These are phyloP conservation scores for Daldinia loculata DNA, from an alignment of 495 filamentous ascomycete genomes.

Conservation along the genomic window DNA sequence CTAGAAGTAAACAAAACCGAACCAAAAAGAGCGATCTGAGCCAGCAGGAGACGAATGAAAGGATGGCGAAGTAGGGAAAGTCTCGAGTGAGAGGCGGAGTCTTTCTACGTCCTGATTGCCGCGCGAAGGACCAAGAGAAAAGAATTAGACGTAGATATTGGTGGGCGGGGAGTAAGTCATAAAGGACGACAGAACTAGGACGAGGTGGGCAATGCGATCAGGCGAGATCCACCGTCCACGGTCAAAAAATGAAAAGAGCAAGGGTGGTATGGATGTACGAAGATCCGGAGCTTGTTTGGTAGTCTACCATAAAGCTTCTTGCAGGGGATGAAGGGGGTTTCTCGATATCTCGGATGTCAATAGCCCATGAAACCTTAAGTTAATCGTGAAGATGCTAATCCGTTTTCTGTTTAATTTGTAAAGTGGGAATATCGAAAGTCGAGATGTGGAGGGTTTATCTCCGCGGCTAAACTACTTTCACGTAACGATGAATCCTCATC, in stretches of 20 bases:
- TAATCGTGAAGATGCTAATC: slow-evolving; percentile 43
- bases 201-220: slow-evolving; percentile 37
- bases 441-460: slow-evolving; percentile 18
- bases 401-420: slow-evolving; percentile 23
- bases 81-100: slow-evolving; percentile 44
- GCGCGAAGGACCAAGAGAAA: slow-evolving; percentile 45
- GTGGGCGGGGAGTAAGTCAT: slow-evolving; percentile 56
- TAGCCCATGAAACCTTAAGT: slow-evolving; percentile 50
- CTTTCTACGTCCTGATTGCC: slow-evolving; percentile 48
- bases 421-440: slow-evolving; percentile 24
- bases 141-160: slow-evolving; percentile 37
- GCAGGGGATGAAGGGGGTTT: slow-evolving; percentile 32
- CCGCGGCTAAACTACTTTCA: slow-evolving; percentile 12
- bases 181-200: slow-evolving; percentile 46
- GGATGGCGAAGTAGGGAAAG: slow-evolving; percentile 53
- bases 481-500: slow-evolving; percentile 19
- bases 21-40: slow-evolving; percentile 63
- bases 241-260: slow-evolving; percentile 17
- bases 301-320: slow-evolving; percentile 19
- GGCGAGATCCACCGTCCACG: slow-evolving; percentile 34
- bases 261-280: slow-evolving; percentile 43
- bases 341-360: slow-evolving; percentile 46
- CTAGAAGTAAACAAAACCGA: slow-evolving; percentile 48
- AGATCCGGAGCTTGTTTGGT: slow-evolving; percentile 38
- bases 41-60: slow-evolving; percentile 63